Evolutionary conservation across 2,329 filamentous ascomycete genomes (phyloP), one percentile per base, ranked within the genome.

Genomic region (Elsinoe perseae): DNA sequence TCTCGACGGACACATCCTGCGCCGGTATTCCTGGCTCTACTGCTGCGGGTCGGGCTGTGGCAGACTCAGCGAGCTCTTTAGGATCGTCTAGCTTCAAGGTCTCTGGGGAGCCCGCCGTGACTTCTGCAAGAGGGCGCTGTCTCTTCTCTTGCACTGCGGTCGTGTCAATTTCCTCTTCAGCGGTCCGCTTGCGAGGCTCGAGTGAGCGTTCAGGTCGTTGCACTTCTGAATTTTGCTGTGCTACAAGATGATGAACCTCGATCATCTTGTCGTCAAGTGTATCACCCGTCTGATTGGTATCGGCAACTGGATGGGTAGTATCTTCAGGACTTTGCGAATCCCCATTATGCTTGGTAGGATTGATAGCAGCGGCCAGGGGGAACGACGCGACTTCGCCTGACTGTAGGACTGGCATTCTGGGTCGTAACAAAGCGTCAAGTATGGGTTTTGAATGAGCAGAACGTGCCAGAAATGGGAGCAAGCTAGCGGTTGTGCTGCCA

Each of bases 381-480:
- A 14, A 40, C 54, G 7, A 20, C 8, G 30, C 32, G 27, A 9
- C 57, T 48, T 14, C 48, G 7, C 60, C 59, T 20, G 59, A 63
- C 16, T 65, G 66, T 20, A 76, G 70, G 1, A 71, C 68, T 0
- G 76, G 75, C 70, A 77, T 70, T 16, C 76, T 66, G 4, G 76
- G 76, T 58, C 74, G 64, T 20, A 89, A 75, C 56, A 96, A 69
- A 8, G 86, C 79, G 70, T 96, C 91, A 1, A 93, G 81, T 14
- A 79, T 80, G 57, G 80, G 75, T 50, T 85, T 80, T 9, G 77
- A 69, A 0, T 83, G 77, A 64, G 83, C 87, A 52, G 81, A 78
- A 56, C 83, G 79, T 6, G 83, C 80, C 23, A 96, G 73, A 64
- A 95, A 87, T 0, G 92, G 91, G 48, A 95, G 71, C 48, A 95